Conservation (phyloP, 495 filamentous ascomycete genomes). For the Endocarpon pusillum region DNA sequence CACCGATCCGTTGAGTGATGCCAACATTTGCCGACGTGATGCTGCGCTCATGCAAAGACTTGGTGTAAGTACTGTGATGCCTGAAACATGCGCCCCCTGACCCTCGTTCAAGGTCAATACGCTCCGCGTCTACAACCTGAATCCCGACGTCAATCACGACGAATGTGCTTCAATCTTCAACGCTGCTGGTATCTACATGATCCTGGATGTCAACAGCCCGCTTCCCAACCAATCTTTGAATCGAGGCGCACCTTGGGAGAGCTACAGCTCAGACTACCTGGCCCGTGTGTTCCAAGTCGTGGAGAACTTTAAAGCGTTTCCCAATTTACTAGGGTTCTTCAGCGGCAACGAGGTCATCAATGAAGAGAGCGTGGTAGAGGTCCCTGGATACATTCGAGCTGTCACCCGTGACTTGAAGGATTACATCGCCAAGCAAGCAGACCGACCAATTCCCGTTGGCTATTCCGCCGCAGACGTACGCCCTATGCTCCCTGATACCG, state of each 20-base stretch:
- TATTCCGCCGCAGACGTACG: conserved; percentile 94
- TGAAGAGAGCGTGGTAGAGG: conserved; percentile 27
- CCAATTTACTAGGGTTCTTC: conserved; percentile 85
- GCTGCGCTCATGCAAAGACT: conserved; percentile 81
- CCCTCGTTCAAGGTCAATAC: conserved; percentile 47
- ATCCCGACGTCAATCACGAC: conserved; percentile 71
- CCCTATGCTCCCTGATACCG: conserved; percentile 57
- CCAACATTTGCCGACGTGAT: conserved; percentile 65
- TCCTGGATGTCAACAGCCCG: conserved; percentile 82
- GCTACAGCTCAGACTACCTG: conserved; percentile 62
- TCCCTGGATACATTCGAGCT: conserved; percentile 34
- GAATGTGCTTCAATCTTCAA: conserved; percentile 87
- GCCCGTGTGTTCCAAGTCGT: conserved; percentile 76
- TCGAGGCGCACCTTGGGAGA: conserved; percentile 44
- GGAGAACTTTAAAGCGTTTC: conserved; percentile 86
- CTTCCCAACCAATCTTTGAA: conserved; percentile 58
- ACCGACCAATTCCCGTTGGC: conserved; percentile 61
- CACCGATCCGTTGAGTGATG: conserved; percentile 61
- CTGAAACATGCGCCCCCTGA: conserved; percentile 5
- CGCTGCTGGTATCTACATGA: conserved; percentile 56
- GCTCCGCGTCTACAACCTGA: conserved; percentile 86
- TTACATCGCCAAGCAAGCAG: conserved; percentile 58
- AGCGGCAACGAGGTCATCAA: conserved; percentile 90
- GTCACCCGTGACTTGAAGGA: conserved; percentile 74
- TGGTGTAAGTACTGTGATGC: conserved; percentile 27